These are phyloP conservation scores for Hansfordia pulvinata DNA, from an alignment of 2,329 filamentous ascomycete species.

Conservation along the genomic window DNA sequence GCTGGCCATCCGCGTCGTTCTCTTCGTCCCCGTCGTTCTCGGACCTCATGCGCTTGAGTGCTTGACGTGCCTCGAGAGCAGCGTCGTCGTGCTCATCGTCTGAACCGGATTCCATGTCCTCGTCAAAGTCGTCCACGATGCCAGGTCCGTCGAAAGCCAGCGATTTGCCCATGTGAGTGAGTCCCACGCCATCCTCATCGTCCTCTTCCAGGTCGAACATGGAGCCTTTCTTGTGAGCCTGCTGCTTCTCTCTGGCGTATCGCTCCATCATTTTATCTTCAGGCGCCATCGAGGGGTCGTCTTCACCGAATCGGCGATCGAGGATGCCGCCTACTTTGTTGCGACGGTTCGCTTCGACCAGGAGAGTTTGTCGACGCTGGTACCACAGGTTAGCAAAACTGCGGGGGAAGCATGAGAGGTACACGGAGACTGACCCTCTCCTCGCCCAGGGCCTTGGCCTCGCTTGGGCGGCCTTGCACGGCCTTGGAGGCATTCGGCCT, in stretches of 20 bases:
- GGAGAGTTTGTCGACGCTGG: conserved; percentile 63
- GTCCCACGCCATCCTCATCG: conserved; percentile 48
- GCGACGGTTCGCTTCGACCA: conserved; percentile 79
- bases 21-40: conserved; percentile 35
- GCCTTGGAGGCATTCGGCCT: conserved; percentile 42
- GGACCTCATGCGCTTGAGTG: conserved; percentile 42
- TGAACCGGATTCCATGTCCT: conserved; percentile 47
- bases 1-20: conserved; percentile 40
- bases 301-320: conserved; percentile 90
- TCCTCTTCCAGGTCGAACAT: conserved; percentile 88
- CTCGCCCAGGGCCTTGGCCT: conserved; percentile 77
- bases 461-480: conserved; percentile 62
- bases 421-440: conserved; percentile 63
- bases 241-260: conserved; percentile 79
- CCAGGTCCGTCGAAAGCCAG: conserved; percentile 46
- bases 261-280: conserved; percentile 87
- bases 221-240: conserved; percentile 59
- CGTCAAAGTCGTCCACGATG: conserved; percentile 62
- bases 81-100: no score
- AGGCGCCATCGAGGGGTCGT: conserved; percentile 83
- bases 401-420: no score
- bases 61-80: no score
- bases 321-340: conserved; percentile 89
- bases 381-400: conserved; percentile 7
- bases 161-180: conserved; percentile 76